Conservation (phyloP, 2,329 filamentous ascomycete species). For the Trichoderma endophyticum region DNA sequence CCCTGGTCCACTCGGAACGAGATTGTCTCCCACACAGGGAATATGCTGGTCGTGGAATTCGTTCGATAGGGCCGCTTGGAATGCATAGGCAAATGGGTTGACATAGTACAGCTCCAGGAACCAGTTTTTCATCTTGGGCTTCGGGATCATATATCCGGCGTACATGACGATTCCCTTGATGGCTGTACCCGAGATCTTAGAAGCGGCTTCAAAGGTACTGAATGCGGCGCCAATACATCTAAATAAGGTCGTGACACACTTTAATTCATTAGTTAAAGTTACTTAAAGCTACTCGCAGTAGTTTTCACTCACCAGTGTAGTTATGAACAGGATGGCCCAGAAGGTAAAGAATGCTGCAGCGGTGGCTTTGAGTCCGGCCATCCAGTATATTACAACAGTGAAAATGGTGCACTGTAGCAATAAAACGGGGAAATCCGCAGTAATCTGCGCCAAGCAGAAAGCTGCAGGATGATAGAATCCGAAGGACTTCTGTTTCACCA, state of each 20-base stretch:
- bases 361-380: conserved; percentile 52
- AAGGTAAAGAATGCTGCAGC: conserved; percentile 61
- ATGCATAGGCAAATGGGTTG: not conserved
- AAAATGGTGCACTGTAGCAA: conserved; percentile 58
- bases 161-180: conserved; percentile 57
- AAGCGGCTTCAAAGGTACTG: conserved; percentile 55
- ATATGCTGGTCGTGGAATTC: not conserved
- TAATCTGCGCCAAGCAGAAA: conserved; percentile 56
- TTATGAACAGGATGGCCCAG: conserved; percentile 42
- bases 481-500: conserved; percentile 57
- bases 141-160: conserved; percentile 61
- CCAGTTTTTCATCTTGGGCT: conserved; percentile 61
- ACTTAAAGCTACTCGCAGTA: not conserved
- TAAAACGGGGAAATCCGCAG: conserved; percentile 54
- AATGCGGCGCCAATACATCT: conserved; percentile 54
- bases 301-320: not conserved
- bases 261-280: not conserved
- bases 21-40: not conserved
- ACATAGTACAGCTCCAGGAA: conserved; percentile 63
- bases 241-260: conserved; percentile 58
- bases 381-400: conserved; percentile 59
- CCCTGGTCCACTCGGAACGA: not conserved
- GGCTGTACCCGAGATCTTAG: conserved; percentile 52
- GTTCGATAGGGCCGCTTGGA: not conserved
- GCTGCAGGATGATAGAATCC: conserved; percentile 56